A percentile compares a stretch with the other conserved stretches of the same genome.
These are phyloP conservation scores for Musa acuminata DNA, from an alignment of 176 grass and related monocot genomes.

Conservation along the genomic window DNA sequence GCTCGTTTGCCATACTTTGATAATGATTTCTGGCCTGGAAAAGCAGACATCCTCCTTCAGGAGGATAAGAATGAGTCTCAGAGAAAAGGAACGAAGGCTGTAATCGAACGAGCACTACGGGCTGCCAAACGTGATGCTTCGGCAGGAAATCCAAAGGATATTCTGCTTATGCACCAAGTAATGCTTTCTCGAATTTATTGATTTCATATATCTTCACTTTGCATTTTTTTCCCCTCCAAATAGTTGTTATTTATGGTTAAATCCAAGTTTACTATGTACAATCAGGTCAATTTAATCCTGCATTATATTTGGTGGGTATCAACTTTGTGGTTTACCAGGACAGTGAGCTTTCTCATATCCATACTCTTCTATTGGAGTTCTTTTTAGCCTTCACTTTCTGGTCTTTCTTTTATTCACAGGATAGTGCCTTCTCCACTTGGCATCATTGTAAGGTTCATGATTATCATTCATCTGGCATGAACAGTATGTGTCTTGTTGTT, in stretches of 20 bases:
- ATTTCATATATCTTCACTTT: background rate
- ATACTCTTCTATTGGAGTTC: background rate
- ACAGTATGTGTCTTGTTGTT: background rate
- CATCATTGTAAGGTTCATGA: background rate
- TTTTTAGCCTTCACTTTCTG: background rate
- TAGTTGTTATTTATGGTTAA: background rate
- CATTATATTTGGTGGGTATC: background rate
- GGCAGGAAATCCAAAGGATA: conserved; percentile 66
- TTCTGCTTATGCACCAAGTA: conserved; percentile 71
- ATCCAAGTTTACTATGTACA: background rate
- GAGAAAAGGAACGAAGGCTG: conserved; percentile 55
- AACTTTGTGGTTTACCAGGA: background rate
- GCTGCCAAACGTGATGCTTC: conserved; percentile 66
- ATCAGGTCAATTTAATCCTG: background rate
- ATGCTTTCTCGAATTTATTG: conserved; percentile 4
- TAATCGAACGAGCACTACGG: conserved; percentile 56
- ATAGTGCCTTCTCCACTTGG: background rate
- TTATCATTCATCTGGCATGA: background rate
- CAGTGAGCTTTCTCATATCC: background rate
- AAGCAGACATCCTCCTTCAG: conserved; percentile 69
- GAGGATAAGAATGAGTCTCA: conserved; percentile 50
- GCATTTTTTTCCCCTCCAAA: background rate
- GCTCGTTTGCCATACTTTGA: conserved; percentile 85
- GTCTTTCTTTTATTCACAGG: background rate
- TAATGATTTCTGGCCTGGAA: conserved; percentile 87